Evolutionary conservation across 768 basidiomycete species (phyloP), one percentile per base, ranked within the genome.

Genomic region (Xerocomellus amylosporus): DNA sequence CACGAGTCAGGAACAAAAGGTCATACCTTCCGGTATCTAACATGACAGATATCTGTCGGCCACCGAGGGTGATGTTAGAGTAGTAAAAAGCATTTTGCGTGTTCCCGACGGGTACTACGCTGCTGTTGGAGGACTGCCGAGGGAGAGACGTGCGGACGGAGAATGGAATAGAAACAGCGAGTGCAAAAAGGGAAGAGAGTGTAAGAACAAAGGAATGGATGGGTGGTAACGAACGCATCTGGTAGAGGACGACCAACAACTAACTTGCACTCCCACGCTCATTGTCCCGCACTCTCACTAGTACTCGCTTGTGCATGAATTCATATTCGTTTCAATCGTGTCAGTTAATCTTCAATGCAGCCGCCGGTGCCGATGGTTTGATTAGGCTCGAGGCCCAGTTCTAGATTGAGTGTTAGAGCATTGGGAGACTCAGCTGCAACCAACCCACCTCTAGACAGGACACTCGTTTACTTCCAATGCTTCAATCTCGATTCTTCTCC

Each of bases 1-100:
- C n/a, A 49, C 36, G 9, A 8, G 24, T 5, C 4, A 43, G 34
- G 28, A 19, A 31, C 43, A 45, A 19, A 24, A n/a, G 33, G 41
- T 19, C 22, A 4, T 56, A 85, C 87, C 88, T 90, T 71, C 89
- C 89, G 8, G 88, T 90, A 65, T 91, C 89, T 49, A 91, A 69
- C 61, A 88, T 73, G 48, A 90, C 85, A 22, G 78, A 75, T 58
- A 87, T 72, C 5, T 72, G 63, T 20, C 70, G 70, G 17, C 86
- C 86, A 15, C 81, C 85, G 40, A 91, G 71, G 15, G 85, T 87
- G 58, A 91, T 77, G 62, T 88, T 89, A 38, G 79, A 75, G 46
- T 86, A 81, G 64, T 91, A 91, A 63, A 88, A 83, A 0, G 83
- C 77, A 73, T 91, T 90, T 59, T 82, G 83, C 0, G 79, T 84